Evolutionary conservation across 192 early-diverging fungal species (phyloP).

Genomic region (Martensiomyces pterosporus): DNA sequence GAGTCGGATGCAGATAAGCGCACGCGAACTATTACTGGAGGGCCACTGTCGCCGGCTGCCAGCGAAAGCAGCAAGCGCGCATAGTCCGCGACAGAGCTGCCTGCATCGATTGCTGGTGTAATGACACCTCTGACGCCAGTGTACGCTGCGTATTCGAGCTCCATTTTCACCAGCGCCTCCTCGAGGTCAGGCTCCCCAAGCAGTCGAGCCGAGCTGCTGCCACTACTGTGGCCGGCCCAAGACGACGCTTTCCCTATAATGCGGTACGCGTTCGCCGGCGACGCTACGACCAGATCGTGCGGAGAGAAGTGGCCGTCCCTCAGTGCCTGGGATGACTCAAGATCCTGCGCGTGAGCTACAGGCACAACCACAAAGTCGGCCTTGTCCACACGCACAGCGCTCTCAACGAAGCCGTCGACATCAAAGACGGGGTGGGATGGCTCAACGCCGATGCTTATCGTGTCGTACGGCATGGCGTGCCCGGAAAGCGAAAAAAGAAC

Average conservation of each 20-base stretch:
- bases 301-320: constrained; percentile 17
- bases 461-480: constrained; percentile 24
- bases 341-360: constrained; percentile 1
- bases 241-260: constrained; percentile 19
- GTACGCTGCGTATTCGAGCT: constrained; percentile 24
- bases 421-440: constrained; percentile 16
- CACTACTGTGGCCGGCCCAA: constrained; percentile 1
- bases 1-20: too few relatives aligned
- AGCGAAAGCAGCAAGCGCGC: constrained; percentile 19
- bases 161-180: constrained; percentile 7
- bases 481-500: too few relatives aligned
- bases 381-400: constrained; percentile 6
- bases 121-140: constrained; percentile 25
- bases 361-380: constrained; percentile 37
- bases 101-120: constrained; percentile 6
- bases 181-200: too few relatives aligned
- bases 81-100: constrained; percentile 1
- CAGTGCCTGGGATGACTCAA: neutral
- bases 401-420: constrained; percentile 16
- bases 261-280: constrained; percentile 29
- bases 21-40: constrained; percentile 51
- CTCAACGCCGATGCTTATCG: constrained; percentile 32
- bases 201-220: too few relatives aligned
- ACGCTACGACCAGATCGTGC: constrained; percentile 18
- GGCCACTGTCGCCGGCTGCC: neutral